Percentiles rank a stretch among this genome's conserved stretches.
phyloP scores from a whole-genome alignment of 306 rosid genomes.

The Malus fusca region DNA sequence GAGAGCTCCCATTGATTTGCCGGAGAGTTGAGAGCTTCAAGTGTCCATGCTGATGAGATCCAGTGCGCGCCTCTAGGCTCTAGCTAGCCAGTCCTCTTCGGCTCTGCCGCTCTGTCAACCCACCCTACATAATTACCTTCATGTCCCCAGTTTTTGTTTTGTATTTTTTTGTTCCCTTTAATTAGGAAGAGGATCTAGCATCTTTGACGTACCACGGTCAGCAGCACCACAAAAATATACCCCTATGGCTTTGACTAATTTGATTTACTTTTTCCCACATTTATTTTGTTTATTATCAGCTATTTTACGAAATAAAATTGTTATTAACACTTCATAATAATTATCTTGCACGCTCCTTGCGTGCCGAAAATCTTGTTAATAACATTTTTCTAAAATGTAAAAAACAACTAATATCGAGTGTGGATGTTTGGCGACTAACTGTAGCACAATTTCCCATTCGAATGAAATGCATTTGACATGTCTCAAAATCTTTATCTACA shows the following conservation, averaged over 20 bases:
- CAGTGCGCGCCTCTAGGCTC: neutral
- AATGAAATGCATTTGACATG: too few relatives aligned
- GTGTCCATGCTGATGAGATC: neutral
- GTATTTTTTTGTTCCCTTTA: neutral
- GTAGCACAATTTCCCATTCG: too few relatives aligned
- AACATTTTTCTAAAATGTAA: too few relatives aligned
- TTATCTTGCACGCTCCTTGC: too few relatives aligned
- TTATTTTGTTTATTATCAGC: neutral
- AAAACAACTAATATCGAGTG: too few relatives aligned
- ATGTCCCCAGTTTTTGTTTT: neutral
- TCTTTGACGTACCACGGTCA: neutral
- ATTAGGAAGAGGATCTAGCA: too few relatives aligned
- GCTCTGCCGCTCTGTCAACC: neutral
- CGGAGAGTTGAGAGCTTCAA: neutral
- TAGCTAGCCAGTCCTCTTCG: neutral
- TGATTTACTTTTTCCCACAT: neutral
- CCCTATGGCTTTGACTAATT: neutral
- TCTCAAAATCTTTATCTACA: too few relatives aligned
- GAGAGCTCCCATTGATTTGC: neutral
- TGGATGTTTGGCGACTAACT: too few relatives aligned
- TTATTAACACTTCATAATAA: neutral
- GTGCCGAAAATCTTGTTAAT: too few relatives aligned
- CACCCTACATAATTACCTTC: slow-evolving; percentile 1
- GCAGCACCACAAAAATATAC: neutral
- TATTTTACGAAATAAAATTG: rapidly evolving